These are phyloP conservation scores for Verticillium dahliae DNA, from an alignment of 2,329 filamentous ascomycete species.

Conservation along the genomic window DNA sequence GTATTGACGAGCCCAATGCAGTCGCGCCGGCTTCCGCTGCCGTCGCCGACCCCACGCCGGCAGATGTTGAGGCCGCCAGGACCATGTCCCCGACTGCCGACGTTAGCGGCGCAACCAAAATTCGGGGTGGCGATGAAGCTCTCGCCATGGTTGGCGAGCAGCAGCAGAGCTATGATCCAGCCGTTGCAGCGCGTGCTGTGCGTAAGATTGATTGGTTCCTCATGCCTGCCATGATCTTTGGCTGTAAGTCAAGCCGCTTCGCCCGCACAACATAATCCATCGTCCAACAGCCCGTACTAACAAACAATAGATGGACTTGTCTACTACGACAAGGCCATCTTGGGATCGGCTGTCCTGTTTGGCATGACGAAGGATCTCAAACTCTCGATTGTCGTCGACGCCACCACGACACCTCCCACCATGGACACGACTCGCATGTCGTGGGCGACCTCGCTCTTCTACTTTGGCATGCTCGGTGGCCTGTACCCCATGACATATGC, in stretches of 20 bases:
- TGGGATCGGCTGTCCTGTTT: conserved; percentile 66
- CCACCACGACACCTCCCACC: conserved; percentile 39
- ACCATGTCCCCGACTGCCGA: background rate
- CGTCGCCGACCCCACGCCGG: background rate
- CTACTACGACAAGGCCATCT: conserved; percentile 56
- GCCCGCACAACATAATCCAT: no score
- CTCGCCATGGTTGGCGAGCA: conserved; percentile 54
- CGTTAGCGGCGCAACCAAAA: background rate
- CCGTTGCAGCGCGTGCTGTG: conserved; percentile 47
- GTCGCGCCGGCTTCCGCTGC: background rate
- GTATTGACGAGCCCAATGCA: background rate
- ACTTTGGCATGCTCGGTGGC: conserved; percentile 72
- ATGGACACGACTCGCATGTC: conserved; percentile 62
- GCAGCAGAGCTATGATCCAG: conserved; percentile 45
- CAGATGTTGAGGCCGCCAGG: background rate
- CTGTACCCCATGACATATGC: conserved; percentile 68
- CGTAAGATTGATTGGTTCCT: conserved; percentile 62
- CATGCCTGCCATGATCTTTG: conserved; percentile 60
- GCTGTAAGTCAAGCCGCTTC: conserved; percentile 20
- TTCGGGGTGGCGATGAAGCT: conserved; percentile 36
- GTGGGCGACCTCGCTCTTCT: conserved; percentile 75
- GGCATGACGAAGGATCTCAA: conserved; percentile 67
- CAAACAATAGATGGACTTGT: conserved; percentile 29
- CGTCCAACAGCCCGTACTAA: background rate
- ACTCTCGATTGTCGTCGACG: conserved; percentile 44